Conservation (phyloP, 352 stramenopile species). For the Pythium myriotylum region DNA sequence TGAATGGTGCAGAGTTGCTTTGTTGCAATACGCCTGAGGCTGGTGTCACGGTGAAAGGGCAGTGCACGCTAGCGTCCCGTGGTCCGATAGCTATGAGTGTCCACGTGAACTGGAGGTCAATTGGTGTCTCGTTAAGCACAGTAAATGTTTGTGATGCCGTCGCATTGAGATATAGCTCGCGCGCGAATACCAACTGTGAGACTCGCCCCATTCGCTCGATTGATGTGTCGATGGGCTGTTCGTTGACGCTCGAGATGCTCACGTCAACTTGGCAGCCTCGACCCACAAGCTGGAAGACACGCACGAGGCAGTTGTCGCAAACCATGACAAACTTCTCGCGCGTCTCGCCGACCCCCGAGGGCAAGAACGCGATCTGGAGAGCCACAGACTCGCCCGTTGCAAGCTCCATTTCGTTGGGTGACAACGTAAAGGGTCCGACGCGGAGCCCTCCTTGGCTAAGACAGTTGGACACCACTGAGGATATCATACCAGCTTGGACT, state of each 20-base stretch:
- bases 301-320: constrained; percentile 84
- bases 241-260: constrained; percentile 47
- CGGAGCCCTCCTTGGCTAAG: constrained; percentile 9
- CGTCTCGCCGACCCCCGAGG: constrained; percentile 57
- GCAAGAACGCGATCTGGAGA: constrained; percentile 58
- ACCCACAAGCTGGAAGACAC: constrained; percentile 66
- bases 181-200: constrained; percentile 51
- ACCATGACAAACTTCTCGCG: constrained; percentile 75
- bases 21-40: constrained; percentile 42
- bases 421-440: constrained; percentile 57
- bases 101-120: constrained; percentile 67
- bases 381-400: constrained; percentile 39
- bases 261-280: constrained; percentile 73
- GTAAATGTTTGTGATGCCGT: constrained; percentile 41
- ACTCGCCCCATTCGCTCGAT: constrained; percentile 50
- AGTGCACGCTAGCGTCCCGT: constrained; percentile 4
- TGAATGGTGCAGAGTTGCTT: constrained; percentile 46
- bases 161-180: constrained; percentile 42
- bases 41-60: constrained; percentile 46
- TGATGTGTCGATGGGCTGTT: constrained; percentile 41
- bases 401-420: constrained; percentile 61
- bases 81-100: constrained; percentile 24
- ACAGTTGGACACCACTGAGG: neutral
- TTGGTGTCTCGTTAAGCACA: constrained; percentile 66
- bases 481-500: constrained; percentile 4